Evolutionary conservation across 1,284 basidiomycete species (phyloP).

Genomic region (Exobasidium cylindrosporum): DNA sequence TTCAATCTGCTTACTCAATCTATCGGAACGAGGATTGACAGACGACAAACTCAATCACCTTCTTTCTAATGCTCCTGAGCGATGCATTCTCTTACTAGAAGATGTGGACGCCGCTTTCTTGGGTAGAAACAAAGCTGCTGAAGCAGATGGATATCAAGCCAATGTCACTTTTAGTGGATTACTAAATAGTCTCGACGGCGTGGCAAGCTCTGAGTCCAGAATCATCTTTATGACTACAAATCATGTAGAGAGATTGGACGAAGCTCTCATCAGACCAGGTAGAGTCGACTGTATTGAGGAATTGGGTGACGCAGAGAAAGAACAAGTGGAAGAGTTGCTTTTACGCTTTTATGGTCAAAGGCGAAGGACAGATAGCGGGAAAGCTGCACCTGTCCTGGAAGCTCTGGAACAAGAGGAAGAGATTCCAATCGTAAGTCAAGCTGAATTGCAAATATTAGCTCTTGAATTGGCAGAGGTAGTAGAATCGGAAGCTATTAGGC

Average conservation of each 20-base stretch:
- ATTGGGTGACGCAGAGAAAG: slow-evolving; percentile 80
- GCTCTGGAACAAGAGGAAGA: slow-evolving; percentile 17
- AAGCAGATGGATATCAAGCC: slow-evolving; percentile 46
- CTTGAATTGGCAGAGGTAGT: slow-evolving; percentile 25
- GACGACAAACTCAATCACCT: slow-evolving; percentile 96
- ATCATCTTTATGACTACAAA: slow-evolving; percentile 99
- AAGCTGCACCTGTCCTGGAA: slow-evolving; percentile 11
- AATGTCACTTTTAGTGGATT: slow-evolving; percentile 96
- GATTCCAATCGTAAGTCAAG: slow-evolving; percentile 13
- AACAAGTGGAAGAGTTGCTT: slow-evolving; percentile 78
- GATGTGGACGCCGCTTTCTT: slow-evolving; percentile 97
- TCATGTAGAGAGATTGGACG: slow-evolving; percentile 68
- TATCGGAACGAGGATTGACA: slow-evolving; percentile 91
- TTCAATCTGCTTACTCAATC: slow-evolving; percentile 93
- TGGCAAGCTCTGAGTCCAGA: slow-evolving; percentile 86
- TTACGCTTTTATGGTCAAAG: slow-evolving; percentile 71
- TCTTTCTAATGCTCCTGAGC: slow-evolving; percentile 85
- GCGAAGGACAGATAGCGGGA: slow-evolving; percentile 11
- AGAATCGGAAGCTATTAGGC: slow-evolving; percentile 21
- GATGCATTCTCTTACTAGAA: slow-evolving; percentile 88
- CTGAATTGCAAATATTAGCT: slow-evolving; percentile 22
- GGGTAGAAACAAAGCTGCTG: slow-evolving; percentile 23
- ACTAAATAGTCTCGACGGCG: slow-evolving; percentile 93
- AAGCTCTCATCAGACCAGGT: slow-evolving; percentile 90
- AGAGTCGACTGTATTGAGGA: slow-evolving; percentile 82